A percentile compares a stretch with the other conserved stretches of the same genome.
These are phyloP conservation scores for Vitis hybrid DNA, from an alignment of 177 flowering plant genomes.

Conservation along the genomic window DNA sequence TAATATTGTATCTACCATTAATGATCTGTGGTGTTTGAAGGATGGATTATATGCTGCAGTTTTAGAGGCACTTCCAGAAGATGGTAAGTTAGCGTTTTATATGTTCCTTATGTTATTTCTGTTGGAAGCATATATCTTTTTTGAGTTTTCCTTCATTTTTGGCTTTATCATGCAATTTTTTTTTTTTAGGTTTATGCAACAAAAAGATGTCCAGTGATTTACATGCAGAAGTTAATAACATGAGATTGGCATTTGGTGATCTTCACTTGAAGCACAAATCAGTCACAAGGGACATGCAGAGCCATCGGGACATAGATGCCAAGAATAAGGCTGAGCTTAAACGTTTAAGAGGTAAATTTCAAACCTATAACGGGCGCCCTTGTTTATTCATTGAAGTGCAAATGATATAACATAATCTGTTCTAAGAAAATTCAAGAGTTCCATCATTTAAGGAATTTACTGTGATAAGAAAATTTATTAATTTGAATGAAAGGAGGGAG, in stretches of 20 bases:
- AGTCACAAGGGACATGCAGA: constrained; percentile 52
- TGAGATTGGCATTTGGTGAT: constrained; percentile 52
- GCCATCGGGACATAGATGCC: constrained; percentile 51
- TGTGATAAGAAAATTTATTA: too few relatives aligned
- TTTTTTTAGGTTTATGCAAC: constrained; percentile 43
- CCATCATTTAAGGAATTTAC: too few relatives aligned
- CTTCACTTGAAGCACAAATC: constrained; percentile 71
- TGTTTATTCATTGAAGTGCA: background rate
- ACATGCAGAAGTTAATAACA: constrained; percentile 48
- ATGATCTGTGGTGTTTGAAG: constrained; percentile 49
- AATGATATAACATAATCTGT: too few relatives aligned
- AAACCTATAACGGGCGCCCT: background rate
- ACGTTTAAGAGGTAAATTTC: constrained; percentile 59
- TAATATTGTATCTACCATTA: constrained; percentile 53
- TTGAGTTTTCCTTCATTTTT: constrained; percentile 8
- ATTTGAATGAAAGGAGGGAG: too few relatives aligned
- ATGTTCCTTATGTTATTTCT: background rate
- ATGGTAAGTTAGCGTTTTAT: constrained; percentile 38
- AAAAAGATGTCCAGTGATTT: constrained; percentile 39
- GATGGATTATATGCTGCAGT: constrained; percentile 37
- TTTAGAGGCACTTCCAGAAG: constrained; percentile 40
- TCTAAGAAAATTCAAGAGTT: too few relatives aligned
- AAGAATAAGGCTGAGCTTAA: constrained; percentile 68
- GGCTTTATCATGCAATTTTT: background rate
- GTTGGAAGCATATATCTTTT: background rate